Evolutionary conservation across 1,284 basidiomycete species (phyloP), one percentile per base, ranked within the genome.

Genomic region (Chiua sp.): DNA sequence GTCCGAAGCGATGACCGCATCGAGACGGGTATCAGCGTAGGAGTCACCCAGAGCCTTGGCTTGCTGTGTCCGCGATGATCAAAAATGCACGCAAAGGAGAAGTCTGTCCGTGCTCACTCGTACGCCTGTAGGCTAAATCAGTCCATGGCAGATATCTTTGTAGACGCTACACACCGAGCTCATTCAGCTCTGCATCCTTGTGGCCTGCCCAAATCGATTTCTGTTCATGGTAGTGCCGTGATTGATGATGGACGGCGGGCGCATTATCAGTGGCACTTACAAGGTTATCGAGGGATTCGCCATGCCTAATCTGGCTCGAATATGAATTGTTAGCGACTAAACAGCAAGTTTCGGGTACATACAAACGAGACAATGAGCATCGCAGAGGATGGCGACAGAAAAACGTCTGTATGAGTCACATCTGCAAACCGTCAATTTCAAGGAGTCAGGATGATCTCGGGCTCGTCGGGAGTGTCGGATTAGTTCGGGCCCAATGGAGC

Each of bases 171-270:
- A 73, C 69, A 90, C 94, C 94, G 73, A 95, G 92, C 65, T 88
- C 88, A 20, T 92, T 91, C 7, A 96, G 80, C 0, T 91, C 87
- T 3, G 94, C 87, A 75, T 97, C 93, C 61, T 82, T 83, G 85
- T 90, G 93, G 15, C 94, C 94, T 28, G 93, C 92, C 93, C 93
- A 96, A 8, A 87, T 68, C 2, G 76, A 69, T 60, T 72, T 80
- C 85, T 88, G 55, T n/a, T 16, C 37, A 33, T 6, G 37, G 51
- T 33, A 51, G 52, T 60, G 15, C 4, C 30, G 10, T 32, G 30
- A 32, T 32, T 10, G 10, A 32, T 32, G 4, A 32, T 32, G 30
- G 10, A n/a, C n/a, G n/a, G n/a, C n/a, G n/a, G n/a, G 30, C 30
- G 30, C 30, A 32, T 4, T 32, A 32, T 4, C 10, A 32, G 30